Conservation (phyloP, 169 alveolate genomes). For the Cryptosporidium andersoni region DNA sequence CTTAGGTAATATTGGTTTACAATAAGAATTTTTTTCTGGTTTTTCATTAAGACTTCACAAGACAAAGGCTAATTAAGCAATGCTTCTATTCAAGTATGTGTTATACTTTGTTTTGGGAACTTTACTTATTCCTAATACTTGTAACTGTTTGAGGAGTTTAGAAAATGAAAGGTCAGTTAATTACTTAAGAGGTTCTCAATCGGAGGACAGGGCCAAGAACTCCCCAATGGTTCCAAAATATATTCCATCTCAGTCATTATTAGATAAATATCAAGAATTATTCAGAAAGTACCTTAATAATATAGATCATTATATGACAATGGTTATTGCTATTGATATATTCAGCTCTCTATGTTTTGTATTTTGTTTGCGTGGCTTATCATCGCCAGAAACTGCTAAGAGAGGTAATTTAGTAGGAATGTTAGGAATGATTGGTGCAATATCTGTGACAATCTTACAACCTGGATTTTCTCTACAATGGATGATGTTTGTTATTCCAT, state of each 20-base stretch:
- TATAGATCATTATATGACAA: slow-evolving; percentile 12
- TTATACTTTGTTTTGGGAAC: neutral
- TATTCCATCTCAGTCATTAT: slow-evolving; percentile 7
- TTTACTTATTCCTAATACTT: slow-evolving; percentile 2
- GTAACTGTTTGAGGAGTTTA: neutral
- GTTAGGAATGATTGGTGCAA: slow-evolving; percentile 84
- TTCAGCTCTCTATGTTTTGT: slow-evolving; percentile 75
- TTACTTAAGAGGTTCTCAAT: slow-evolving; percentile 48
- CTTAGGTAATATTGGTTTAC: too few species aligned
- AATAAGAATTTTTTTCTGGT: too few species aligned
- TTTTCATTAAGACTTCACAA: too few species aligned
- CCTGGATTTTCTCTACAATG: slow-evolving; percentile 71
- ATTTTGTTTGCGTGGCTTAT: slow-evolving; percentile 82
- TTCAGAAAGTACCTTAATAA: slow-evolving; percentile 15
- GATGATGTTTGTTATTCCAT: slow-evolving; percentile 73
- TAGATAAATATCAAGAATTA: slow-evolving; percentile 15
- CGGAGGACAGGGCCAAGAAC: neutral
- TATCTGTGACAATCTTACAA: slow-evolving; percentile 80
- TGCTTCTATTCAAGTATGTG: too few species aligned
- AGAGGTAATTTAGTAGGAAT: slow-evolving; percentile 85
- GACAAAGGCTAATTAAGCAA: too few species aligned
- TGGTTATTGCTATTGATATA: slow-evolving; percentile 52
- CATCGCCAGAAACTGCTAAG: slow-evolving; percentile 84
- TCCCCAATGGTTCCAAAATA: slow-evolving; percentile 21
- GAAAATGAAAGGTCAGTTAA: slow-evolving; percentile 1